Conservation (phyloP, 2,329 filamentous ascomycete genomes). For the Myotisia sp. region DNA sequence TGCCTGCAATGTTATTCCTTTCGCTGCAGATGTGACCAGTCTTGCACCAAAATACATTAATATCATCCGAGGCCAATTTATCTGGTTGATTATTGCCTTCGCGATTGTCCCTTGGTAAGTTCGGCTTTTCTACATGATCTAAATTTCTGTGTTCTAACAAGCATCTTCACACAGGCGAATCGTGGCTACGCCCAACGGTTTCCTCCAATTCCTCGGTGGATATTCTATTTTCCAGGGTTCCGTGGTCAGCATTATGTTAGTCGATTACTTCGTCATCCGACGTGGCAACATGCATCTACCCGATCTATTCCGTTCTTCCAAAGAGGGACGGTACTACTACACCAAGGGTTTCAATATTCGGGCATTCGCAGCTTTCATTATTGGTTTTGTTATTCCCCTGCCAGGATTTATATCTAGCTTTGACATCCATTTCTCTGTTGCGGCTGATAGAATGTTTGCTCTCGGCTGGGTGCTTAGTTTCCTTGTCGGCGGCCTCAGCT, state of each 20-base stretch:
- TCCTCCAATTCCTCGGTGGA: constrained; percentile 14
- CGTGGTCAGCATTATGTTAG: constrained; percentile 19
- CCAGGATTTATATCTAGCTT: constrained; percentile 15
- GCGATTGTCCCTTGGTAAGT: constrained; percentile 23
- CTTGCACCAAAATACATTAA: constrained; percentile 21
- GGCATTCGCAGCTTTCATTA: constrained; percentile 14
- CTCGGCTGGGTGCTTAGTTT: constrained; percentile 17
- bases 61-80: constrained; percentile 21
- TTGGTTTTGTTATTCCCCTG: constrained; percentile 14
- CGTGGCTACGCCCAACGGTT: constrained; percentile 15
- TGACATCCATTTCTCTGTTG: constrained; percentile 8
- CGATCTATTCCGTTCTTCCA: constrained; percentile 19
- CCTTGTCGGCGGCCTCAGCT: constrained; percentile 12
- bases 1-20: constrained; percentile 21
- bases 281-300: constrained; percentile 22
- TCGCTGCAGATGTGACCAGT: constrained; percentile 23
- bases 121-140: background rate
- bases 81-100: constrained; percentile 21
- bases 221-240: constrained; percentile 16
- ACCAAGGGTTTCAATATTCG: constrained; percentile 20
- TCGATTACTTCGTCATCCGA: constrained; percentile 24
- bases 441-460: constrained; percentile 14
- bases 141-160: background rate
- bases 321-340: constrained; percentile 21
- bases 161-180: constrained; percentile 11